Base-by-base conservation (phyloP, 306 rosid genomes). In the Hippophae rhamnoides region DNA sequence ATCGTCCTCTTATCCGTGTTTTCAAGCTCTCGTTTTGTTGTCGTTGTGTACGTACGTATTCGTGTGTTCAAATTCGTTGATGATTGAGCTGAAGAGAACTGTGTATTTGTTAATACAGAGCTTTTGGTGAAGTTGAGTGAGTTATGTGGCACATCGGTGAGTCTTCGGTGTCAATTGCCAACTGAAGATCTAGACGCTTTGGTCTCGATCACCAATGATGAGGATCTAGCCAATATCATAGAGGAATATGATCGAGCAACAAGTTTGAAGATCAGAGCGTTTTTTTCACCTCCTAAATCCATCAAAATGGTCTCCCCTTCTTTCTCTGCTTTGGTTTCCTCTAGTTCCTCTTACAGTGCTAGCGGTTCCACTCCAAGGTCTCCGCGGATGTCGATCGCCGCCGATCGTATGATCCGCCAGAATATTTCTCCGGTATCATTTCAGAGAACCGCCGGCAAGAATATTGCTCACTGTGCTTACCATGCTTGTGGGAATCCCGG, bases 171-270 rank as follows among this genome's bases (percentile, higher is more conserved):
- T 65, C 96, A 92, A 25, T 70, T 88, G 51, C 99, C 99, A 0
- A 54, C 81, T 7, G 99, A 92, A 67, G 99, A 92, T 68, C 88
- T 92, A 41, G 99, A 92, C 74, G 89, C 97, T 64, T 58, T 92
- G 52, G 92, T 92, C 6, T 85, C 99, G 70, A 74, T 92, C 51
- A 92, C 90, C 52, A 79, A 83, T 62, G 90, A 86, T 41, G 99
- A 92, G 72, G 99, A 92, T 58, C 93, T 92, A 40, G 81, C 68
- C 25, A 92, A 88, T 69, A 83, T 92, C 47, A 65, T 88, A 31
- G 99, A 92, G 69, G 99, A 92, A 66, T 92, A 86, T 65, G 93
- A 85, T 61, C 82, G 74, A 43, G 71, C 69, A 3, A 61, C 69
- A 12, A 60, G 64, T 31, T 58, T 92, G 72, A 92, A 92, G 84